Evolutionary conservation across 768 basidiomycete species (phyloP).

Genomic region (Boletellus emodensis): DNA sequence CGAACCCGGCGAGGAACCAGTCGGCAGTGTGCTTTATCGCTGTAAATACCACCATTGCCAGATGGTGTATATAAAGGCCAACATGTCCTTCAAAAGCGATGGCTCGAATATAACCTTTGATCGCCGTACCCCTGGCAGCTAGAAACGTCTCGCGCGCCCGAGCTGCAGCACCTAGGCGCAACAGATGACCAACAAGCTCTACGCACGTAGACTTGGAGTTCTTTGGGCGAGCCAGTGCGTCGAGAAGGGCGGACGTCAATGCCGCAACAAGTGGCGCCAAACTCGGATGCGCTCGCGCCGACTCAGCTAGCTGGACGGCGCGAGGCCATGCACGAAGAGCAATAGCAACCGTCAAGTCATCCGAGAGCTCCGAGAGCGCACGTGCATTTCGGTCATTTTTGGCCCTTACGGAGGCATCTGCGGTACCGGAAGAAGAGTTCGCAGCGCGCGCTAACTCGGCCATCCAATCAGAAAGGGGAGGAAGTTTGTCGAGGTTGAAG

Average conservation of each 20-base stretch:
- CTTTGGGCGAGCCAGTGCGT: slow-evolving; percentile 67
- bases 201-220: slow-evolving; percentile 77
- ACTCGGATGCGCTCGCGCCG: slow-evolving; percentile 67
- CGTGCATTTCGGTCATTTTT: slow-evolving; percentile 76
- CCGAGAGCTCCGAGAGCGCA: slow-evolving; percentile 90
- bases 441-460: slow-evolving; percentile 58
- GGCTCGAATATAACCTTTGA: slow-evolving; percentile 73
- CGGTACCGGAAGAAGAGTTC: slow-evolving; percentile 31
- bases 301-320: slow-evolving; percentile 79
- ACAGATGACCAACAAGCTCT: slow-evolving; percentile 64
- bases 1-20: slow-evolving; percentile 96
- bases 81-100: slow-evolving; percentile 91
- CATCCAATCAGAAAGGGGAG: slow-evolving; percentile 75
- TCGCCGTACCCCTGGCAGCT: slow-evolving; percentile 67
- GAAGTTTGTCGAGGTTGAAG: slow-evolving; percentile 39
- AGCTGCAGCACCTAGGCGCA: slow-evolving; percentile 70
- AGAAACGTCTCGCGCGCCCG: slow-evolving; percentile 83
- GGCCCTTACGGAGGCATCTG: slow-evolving; percentile 56
- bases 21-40: slow-evolving; percentile 96
- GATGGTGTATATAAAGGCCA: slow-evolving; percentile 77
- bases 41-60: slow-evolving; percentile 88
- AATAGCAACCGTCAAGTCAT: slow-evolving; percentile 88
- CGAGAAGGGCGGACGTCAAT: slow-evolving; percentile 65
- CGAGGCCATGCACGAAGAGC: slow-evolving; percentile 85
- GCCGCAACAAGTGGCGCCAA: slow-evolving; percentile 63